Evolutionary conservation across 257 asterid genomes (phyloP), one percentile per base, ranked within the genome.

Genomic region (Solanum ossicruentum): DNA sequence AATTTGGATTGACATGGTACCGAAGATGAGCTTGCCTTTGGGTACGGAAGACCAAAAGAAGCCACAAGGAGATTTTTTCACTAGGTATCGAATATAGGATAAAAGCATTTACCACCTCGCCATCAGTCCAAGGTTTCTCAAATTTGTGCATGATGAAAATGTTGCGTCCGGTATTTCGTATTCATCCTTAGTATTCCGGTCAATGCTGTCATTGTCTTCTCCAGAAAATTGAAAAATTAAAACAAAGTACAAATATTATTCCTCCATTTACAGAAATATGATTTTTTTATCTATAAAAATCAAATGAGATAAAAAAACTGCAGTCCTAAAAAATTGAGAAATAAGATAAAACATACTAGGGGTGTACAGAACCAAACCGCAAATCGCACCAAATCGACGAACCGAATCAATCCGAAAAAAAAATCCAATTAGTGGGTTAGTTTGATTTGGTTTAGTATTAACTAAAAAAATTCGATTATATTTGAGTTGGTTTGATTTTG

Each of bases 11-110:
- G 58, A 66, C 84, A 79, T 49, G 89, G 56, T 63, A 56, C 84
- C 41, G 88, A 72, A 6, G 87, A 88, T 56, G 92, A 82, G 82
- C 85, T 82, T 79, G 86, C 87, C 92, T 89, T 18, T 5, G 79
- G 52, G 36, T 63, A 81, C 36, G 49, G 60, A 54, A 61, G 61
- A 49, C 32, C 20, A 72, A 51, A 69, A 47, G 58, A 61, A 21
- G 23, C 41, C 70, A 28, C 28, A 28, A 77, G 3, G 0, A 32
- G 39, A 32, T 32, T 32, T 32, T 32, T 32, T 32, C 39, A 3
- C 39, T 2, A 32, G 39, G 39, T 32, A 32, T 72, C 12, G 15
- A 26, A 54, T 75, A 17, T 13, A 26, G 21, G 36, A 23, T 12
- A 12, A 57, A 13, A 80, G 9, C 26, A 52, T 39, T 73, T 26